A percentile compares a stretch with the other conserved stretches of the same genome.
These are phyloP conservation scores for Fraxinus nigra DNA, from an alignment of 305 asterid species.

Conservation along the genomic window DNA sequence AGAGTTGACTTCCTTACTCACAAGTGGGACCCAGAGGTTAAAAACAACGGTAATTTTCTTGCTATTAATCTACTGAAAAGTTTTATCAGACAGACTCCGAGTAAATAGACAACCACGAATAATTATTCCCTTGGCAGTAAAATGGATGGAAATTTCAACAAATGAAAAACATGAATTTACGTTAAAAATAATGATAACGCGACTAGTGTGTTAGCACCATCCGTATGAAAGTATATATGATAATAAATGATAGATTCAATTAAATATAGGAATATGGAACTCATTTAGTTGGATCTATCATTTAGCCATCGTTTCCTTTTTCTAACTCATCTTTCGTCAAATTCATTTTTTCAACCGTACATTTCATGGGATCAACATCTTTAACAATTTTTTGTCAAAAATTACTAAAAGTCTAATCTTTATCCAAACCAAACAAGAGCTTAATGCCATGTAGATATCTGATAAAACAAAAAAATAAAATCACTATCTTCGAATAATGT, in stretches of 20 bases:
- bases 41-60: no score
- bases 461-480: not conserved
- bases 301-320: not conserved
- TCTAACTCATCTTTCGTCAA: no score
- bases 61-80: no score
- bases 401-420: no score
- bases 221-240: not conserved
- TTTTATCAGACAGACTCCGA: no score
- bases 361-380: not conserved
- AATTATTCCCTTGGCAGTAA: not conserved
- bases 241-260: not conserved
- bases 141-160: not conserved
- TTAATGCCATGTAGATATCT: not conserved
- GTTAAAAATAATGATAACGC: not conserved
- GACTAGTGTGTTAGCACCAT: not conserved
- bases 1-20: no score
- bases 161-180: not conserved
- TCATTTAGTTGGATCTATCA: not conserved
- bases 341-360: not conserved
- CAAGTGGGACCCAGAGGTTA: no score
- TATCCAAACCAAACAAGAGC: not conserved
- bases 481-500: not conserved
- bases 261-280: not conserved
- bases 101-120: not conserved
- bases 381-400: no score